Base-by-base conservation (phyloP, 1,284 basidiomycete genomes). In the Schizophyllum amplum region DNA sequence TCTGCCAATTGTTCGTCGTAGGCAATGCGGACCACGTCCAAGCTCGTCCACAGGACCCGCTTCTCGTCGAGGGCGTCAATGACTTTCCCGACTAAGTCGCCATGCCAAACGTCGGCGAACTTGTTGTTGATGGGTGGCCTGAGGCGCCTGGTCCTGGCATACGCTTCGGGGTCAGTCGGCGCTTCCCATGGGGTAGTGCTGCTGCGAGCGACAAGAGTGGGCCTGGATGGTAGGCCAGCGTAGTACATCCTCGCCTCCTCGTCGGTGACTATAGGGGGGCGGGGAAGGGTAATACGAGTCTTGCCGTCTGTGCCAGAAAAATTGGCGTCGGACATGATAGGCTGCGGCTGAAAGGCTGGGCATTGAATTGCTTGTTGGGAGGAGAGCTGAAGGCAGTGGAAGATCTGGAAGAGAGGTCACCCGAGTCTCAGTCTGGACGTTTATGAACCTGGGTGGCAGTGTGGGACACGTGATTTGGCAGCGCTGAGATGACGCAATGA, bases 21-120 rank as follows among this genome's bases (percentile, higher is more conserved):
- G 1, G 62, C 64, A 50, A 70, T 66, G 51, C 67, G 66, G 42
- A 67, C 60, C n/a, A 63, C 21, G 27, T 67, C 66, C 15, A 59
- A 61, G 57, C 63, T 68, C 2, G 67, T 63, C 59, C 59, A 68
- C 22, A 58, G 25, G 26, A 67, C 64, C 47, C 50, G 21, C 55
- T 52, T 63, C 23, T 53, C 48, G 20, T 66, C 54, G 42, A 69
- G 58, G 27, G 55, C 42, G 21, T 11, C 51, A 24, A 51, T 23
- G 13, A 67, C 47, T 25, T 59, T 58, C 53, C 23, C 56, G 60
- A 56, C 59, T 24, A 61, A 46, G n/a, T 55, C 51, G 49, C 24
- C 60, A 49, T 66, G 63, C 60, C 67, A 68, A 57, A 62, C 52
- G 4, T 59, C 55, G 11, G 11, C 11, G 11, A 46, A 46, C 7